phyloP scores from a whole-genome alignment of 208 protist species.

The Acanthamoeba healyi region DNA sequence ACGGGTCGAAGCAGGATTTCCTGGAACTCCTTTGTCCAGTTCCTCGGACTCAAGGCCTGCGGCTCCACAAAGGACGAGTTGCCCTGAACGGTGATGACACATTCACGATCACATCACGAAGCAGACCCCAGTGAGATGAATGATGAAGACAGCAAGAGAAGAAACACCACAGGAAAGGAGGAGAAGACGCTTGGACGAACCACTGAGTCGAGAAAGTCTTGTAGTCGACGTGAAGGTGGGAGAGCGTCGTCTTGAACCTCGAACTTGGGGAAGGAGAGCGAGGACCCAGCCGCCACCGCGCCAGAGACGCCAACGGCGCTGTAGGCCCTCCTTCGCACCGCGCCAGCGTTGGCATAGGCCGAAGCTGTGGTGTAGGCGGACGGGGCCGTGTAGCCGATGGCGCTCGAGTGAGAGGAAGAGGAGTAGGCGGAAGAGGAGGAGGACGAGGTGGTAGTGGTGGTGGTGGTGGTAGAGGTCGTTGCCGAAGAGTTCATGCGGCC shows the following conservation, averaged over 20 bases:
- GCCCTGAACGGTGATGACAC: not conserved
- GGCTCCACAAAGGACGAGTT: not conserved
- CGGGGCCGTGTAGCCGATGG: not conserved
- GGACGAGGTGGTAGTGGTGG: not conserved
- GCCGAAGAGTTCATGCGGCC: not conserved
- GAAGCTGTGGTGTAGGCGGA: not conserved
- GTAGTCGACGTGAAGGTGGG: not conserved
- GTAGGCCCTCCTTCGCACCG: conserved; percentile 6
- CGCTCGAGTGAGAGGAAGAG: not conserved
- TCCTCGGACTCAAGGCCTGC: not conserved
- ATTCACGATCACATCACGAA: not conserved
- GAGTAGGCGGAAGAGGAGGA: too few species aligned
- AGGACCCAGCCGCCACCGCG: not conserved
- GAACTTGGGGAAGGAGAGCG: not conserved
- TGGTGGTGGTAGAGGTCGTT: not conserved
- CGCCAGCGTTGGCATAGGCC: conserved; percentile 20
- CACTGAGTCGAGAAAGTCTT: conserved; percentile 1
- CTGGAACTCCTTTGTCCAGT: conserved; percentile 76
- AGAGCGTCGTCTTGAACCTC: not conserved
- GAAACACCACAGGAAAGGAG: not conserved
- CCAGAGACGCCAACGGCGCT: conserved; percentile 18
- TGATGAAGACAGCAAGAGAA: not conserved
- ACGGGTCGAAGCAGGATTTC: conserved; percentile 50
- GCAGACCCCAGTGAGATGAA: not conserved
- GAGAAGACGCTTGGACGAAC: not conserved